Percentiles rank a stretch among this genome's conserved stretches.
phyloP scores from a whole-genome alignment of 768 basidiomycete species.

The Calocera cornea region DNA sequence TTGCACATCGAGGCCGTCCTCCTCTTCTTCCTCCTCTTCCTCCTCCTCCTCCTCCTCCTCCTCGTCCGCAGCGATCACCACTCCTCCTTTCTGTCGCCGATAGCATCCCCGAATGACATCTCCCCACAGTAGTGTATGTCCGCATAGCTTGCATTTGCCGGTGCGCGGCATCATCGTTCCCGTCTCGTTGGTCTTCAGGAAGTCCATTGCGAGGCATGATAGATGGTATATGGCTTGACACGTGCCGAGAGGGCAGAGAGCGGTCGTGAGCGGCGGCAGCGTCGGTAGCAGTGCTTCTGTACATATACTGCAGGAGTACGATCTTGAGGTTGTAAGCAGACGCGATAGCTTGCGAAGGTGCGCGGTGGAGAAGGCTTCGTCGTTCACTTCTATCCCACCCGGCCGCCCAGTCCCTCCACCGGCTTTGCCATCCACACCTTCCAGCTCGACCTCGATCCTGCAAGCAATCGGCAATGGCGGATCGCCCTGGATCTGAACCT shows the following conservation, averaged over 20 bases:
- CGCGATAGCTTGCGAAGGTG: slow-evolving; percentile 38
- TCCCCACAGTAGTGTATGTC: slow-evolving; percentile 50
- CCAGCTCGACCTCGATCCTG: slow-evolving; percentile 39
- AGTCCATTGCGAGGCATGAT: slow-evolving; percentile 39
- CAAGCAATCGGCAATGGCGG: slow-evolving; percentile 41
- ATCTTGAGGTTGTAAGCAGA: slow-evolving; percentile 27
- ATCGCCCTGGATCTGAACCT: neutral
- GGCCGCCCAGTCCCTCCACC: slow-evolving; percentile 41
- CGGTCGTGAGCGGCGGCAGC: slow-evolving; percentile 38
- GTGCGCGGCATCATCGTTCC: slow-evolving; percentile 43
- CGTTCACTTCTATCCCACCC: slow-evolving; percentile 44
- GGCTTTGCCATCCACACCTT: slow-evolving; percentile 57
- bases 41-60: slow-evolving; percentile 7
- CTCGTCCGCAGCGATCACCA: slow-evolving; percentile 5
- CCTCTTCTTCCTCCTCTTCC: slow-evolving; percentile 4
- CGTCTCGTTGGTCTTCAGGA: slow-evolving; percentile 25
- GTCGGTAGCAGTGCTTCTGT: slow-evolving; percentile 2
- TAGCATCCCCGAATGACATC: slow-evolving; percentile 52
- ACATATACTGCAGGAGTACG: slow-evolving; percentile 26
- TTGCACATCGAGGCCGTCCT: neutral
- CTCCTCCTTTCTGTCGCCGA: slow-evolving; percentile 27
- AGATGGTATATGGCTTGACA: slow-evolving; percentile 48
- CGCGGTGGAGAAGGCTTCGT: slow-evolving; percentile 38
- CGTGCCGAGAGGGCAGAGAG: slow-evolving; percentile 38
- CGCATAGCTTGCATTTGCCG: slow-evolving; percentile 42